Base-by-base conservation (phyloP, 2,329 filamentous ascomycete species). In the Hawksworthiomyces lignivorus region DNA sequence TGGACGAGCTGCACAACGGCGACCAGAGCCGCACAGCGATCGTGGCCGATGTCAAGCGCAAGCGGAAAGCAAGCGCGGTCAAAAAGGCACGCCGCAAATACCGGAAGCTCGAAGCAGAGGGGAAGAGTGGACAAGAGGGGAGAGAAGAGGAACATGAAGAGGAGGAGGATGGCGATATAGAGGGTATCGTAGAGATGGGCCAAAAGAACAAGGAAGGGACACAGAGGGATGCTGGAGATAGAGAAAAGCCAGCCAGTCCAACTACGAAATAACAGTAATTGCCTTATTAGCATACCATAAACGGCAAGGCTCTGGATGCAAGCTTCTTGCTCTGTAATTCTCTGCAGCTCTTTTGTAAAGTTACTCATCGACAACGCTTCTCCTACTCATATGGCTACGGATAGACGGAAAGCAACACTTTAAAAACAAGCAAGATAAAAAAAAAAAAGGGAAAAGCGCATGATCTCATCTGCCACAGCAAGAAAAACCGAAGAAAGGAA, bases 41-140 rank as follows among this genome's bases (percentile, higher is more conserved):
- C 24, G 80, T 87, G 39, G 76, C 69, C 4, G 75, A 74, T 39
- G 64, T 72, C 31, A 80, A 77, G 58, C 72, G 70, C 48, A 82
- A 75, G 65, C 84, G 77, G 63, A 81, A 84, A 54, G 84, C 80
- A 22, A 92, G 87, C 58, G 76, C 77, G 18, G 73, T 69, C 5
- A 94, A 96, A 66, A 96, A 96, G 73, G 80, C 76, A 42, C 75
- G 81, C 54, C 73, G 87, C 53, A 95, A 95, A 62, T 90, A 90
- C 56, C 71, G 72, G 47, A 72, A 72, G 55, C 60, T 86, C 2
- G 73, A 69, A 4, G 72, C 73, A 45, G 72, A 69, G 4, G 71
- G 73, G 46, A 70, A 68, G 51, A 56, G 55, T 39, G 26, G 19
- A 19, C 22, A 11, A 22, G 41, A 31, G 7, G 37, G 15, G 35